Evolutionary conservation across 495 filamentous ascomycete genomes (phyloP).

Genomic region (Lasiosphaeria miniovina): DNA sequence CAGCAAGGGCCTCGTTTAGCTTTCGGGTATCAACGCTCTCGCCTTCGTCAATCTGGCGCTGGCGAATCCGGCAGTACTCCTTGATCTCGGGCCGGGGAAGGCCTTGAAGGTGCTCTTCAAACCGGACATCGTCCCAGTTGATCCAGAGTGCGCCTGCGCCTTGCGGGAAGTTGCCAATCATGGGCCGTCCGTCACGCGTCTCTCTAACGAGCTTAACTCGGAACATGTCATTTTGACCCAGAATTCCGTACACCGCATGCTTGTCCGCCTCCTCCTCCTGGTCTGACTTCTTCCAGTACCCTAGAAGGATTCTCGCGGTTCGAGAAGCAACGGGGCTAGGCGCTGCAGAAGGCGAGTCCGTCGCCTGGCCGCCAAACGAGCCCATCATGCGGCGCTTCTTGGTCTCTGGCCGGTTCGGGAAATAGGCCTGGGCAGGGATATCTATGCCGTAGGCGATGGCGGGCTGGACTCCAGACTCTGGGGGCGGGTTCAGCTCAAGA

Average conservation of each 20-base stretch:
- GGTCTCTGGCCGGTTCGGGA: conserved; percentile 28
- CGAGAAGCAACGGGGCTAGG: conserved; percentile 28
- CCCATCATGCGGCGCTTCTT: conserved; percentile 38
- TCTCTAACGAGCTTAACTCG: conserved; percentile 49
- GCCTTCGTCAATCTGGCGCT: conserved; percentile 44
- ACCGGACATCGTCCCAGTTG: conserved; percentile 51
- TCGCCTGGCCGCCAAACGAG: conserved; percentile 5
- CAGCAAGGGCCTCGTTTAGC: conserved; percentile 47
- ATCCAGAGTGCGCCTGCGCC: conserved; percentile 55
- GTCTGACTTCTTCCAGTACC: conserved; percentile 48
- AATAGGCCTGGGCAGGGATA: conserved; percentile 36
- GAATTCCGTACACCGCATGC: conserved; percentile 51
- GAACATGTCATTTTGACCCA: conserved; percentile 53
- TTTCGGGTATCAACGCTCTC: conserved; percentile 43
- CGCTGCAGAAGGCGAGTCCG: conserved; percentile 1
- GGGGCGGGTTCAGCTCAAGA: conserved; percentile 32
- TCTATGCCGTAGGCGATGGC: conserved; percentile 42
- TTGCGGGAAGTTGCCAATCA: conserved; percentile 47
- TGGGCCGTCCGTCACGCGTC: conserved; percentile 48
- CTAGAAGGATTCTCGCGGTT: conserved; percentile 47
- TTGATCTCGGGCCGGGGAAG: conserved; percentile 49
- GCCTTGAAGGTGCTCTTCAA: conserved; percentile 43
- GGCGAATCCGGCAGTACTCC: conserved; percentile 52
- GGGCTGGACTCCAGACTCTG: conserved; percentile 33
- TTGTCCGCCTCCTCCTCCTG: conserved; percentile 36